Conservation (phyloP, 2,329 filamentous ascomycete species). For the Phialophora expanda region DNA sequence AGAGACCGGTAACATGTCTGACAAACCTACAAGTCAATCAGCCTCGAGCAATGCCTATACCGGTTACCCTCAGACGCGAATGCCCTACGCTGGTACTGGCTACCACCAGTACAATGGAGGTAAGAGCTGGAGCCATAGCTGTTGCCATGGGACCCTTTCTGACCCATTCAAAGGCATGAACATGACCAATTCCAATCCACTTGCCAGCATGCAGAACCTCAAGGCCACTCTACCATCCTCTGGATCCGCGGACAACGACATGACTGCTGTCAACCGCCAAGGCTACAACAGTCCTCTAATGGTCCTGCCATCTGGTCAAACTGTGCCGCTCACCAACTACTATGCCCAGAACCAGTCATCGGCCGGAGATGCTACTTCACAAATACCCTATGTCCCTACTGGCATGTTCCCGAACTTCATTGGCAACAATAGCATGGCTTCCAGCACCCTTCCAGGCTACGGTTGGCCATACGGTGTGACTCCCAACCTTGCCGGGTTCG, state of each 20-base stretch:
- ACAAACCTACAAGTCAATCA: constrained; percentile 31
- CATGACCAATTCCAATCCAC: constrained; percentile 30
- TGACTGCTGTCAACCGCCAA: constrained; percentile 30
- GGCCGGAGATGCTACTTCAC: constrained; percentile 27
- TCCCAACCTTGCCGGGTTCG: constrained; percentile 46
- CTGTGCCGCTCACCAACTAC: constrained; percentile 37
- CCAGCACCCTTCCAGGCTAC: constrained; percentile 44
- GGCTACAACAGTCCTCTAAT: constrained; percentile 38
- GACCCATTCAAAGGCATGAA: constrained; percentile 28
- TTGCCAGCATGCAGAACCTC: constrained; percentile 38
- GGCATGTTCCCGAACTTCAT: constrained; percentile 47
- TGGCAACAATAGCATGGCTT: constrained; percentile 43
- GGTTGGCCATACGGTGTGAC: constrained; percentile 47
- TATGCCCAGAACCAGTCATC: constrained; percentile 34
- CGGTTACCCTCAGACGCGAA: constrained; percentile 33
- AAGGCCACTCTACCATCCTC: constrained; percentile 37
- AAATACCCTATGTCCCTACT: constrained; percentile 45
- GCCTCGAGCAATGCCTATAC: constrained; percentile 28
- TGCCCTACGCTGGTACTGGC: constrained; percentile 29
- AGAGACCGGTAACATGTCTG: constrained; percentile 30
- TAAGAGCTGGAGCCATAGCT: constrained; percentile 23
- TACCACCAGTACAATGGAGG: constrained; percentile 34
- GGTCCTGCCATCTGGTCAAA: constrained; percentile 39
- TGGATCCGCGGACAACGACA: constrained; percentile 25
- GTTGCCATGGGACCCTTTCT: background rate